Percentiles rank a stretch among this genome's conserved stretches.
These are phyloP conservation scores for Diaporthe helianthi DNA, from an alignment of 2,329 filamentous ascomycete species.

Conservation along the genomic window DNA sequence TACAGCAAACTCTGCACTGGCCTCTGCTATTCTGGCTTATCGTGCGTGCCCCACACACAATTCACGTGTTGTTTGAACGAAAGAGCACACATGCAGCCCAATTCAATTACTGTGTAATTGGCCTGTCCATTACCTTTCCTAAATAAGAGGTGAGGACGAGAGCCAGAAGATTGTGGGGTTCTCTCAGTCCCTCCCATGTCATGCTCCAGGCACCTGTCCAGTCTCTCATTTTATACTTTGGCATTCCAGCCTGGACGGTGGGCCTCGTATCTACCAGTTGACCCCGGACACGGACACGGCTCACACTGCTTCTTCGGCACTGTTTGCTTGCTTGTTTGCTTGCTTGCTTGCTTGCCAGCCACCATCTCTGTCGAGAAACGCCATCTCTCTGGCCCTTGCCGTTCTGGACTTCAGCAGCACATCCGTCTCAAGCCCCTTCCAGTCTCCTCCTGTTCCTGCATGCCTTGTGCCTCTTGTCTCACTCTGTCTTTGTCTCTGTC, in stretches of 20 bases:
- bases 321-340: not conserved
- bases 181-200: not conserved
- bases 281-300: not conserved
- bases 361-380: not conserved
- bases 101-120: too few relatives aligned
- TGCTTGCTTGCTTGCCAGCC: not conserved
- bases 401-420: not conserved
- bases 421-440: not conserved
- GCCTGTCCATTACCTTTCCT: not conserved
- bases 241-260: slow-evolving; percentile 16
- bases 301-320: not conserved
- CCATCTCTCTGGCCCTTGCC: not conserved
- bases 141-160: too few relatives aligned
- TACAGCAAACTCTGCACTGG: not conserved
- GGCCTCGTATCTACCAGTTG: slow-evolving; percentile 22
- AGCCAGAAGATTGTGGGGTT: not conserved
- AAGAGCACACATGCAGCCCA: not conserved
- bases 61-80: not conserved
- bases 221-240: slow-evolving; percentile 20
- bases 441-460: not conserved
- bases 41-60: not conserved
- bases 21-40: too few relatives aligned
- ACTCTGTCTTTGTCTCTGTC: not conserved
- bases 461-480: not conserved
- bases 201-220: not conserved